phyloP scores from a whole-genome alignment of 345 rosid species.

The Theobroma cacao region DNA sequence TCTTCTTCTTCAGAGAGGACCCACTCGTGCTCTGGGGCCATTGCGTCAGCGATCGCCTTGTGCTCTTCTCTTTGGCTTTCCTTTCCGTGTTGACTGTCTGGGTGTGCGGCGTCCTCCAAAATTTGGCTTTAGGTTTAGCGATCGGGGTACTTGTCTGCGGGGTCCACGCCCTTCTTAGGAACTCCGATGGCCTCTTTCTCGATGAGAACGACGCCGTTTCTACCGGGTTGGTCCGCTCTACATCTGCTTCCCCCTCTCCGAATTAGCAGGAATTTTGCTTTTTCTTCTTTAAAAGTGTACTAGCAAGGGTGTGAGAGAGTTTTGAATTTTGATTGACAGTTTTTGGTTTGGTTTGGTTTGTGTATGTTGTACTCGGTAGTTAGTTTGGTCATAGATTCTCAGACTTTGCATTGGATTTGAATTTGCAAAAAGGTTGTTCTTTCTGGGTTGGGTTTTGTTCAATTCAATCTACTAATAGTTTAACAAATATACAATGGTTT shows the following conservation, averaged over 20 bases:
- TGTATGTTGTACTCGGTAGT: not conserved
- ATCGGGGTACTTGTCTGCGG: conserved; percentile 28
- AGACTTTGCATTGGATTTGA: no score
- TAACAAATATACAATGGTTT: not conserved
- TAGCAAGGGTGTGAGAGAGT: not conserved
- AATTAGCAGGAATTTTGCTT: not conserved
- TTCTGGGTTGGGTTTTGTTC: not conserved
- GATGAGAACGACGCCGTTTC: conserved; percentile 29
- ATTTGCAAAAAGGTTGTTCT: no score
- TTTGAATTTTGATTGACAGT: not conserved
- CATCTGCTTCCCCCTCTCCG: not conserved
- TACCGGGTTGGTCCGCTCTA: conserved; percentile 24
- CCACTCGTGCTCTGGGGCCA: conserved; percentile 34
- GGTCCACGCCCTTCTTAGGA: conserved; percentile 30
- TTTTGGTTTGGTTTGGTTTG: not conserved
- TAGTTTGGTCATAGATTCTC: not conserved
- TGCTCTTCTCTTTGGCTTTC: conserved; percentile 26
- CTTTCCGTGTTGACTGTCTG: conserved; percentile 33
- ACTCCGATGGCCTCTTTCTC: conserved; percentile 31
- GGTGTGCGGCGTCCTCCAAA: conserved; percentile 25
- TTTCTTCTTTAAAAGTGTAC: not conserved
- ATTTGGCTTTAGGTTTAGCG: conserved; percentile 29
- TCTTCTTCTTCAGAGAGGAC: conserved; percentile 41
- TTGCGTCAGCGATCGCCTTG: conserved; percentile 27
- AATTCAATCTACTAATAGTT: no score